Conservation (phyloP, 768 basidiomycete genomes). For the Tulasnella sp. region DNA sequence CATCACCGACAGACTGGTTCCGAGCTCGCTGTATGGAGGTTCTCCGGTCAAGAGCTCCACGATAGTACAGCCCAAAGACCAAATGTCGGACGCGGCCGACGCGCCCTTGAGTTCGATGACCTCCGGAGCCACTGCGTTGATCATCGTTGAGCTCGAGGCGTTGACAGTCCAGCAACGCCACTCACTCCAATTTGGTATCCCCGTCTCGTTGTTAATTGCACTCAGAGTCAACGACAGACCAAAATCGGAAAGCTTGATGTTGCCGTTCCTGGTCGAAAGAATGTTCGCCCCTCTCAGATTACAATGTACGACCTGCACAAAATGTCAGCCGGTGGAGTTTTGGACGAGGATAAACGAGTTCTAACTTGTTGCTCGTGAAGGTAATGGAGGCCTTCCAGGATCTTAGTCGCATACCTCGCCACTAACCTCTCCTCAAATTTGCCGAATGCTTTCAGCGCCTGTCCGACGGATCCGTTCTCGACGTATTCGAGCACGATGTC, state of each 20-base stretch:
- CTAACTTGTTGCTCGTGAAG: conserved; percentile 55
- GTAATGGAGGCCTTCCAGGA: conserved; percentile 90
- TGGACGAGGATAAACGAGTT: neutral
- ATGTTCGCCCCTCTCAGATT: conserved; percentile 99
- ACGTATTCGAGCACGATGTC: conserved; percentile 96
- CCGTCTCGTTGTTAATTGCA: conserved; percentile 75
- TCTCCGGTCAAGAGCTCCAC: conserved; percentile 86
- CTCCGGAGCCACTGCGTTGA: conserved; percentile 71
- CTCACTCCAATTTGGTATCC: conserved; percentile 92
- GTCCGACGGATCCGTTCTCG: conserved; percentile 90
- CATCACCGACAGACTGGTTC: conserved; percentile 92
- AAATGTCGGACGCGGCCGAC: conserved; percentile 86
- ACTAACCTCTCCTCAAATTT: conserved; percentile 87
- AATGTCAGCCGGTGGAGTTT: neutral
- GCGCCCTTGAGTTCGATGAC: conserved; percentile 93
- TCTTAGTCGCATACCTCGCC: conserved; percentile 89
- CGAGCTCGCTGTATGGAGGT: conserved; percentile 84
- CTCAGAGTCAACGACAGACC: conserved; percentile 93
- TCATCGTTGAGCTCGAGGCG: neutral
- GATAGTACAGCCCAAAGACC: conserved; percentile 91
- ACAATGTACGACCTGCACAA: conserved; percentile 77
- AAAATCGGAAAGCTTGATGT: conserved; percentile 95
- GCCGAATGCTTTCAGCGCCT: conserved; percentile 88
- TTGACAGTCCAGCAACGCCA: conserved; percentile 6
- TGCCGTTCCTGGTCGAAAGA: conserved; percentile 92